Evolutionary conservation across 192 early-diverging fungal genomes (phyloP), one percentile per base, ranked within the genome.

Genomic region (Physocladia obscura): DNA sequence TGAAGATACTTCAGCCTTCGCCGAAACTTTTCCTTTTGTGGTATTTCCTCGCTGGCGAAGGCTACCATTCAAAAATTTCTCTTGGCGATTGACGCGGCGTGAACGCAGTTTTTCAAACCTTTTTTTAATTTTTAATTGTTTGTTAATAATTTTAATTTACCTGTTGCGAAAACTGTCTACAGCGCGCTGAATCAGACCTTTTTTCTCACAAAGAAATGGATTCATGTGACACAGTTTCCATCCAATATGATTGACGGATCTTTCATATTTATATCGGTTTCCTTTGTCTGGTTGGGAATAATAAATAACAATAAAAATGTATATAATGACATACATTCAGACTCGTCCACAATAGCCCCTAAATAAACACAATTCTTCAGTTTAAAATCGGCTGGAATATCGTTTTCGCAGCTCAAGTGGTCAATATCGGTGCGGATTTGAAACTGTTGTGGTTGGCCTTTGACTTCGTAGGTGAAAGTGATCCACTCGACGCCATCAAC

Each of bases 211-310:
- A 44, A 93, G 79, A 49, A 84, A 69, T 37, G 79, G 75, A 64
- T 96, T 96, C 24, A 94, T 76, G 72, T 85, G 89, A 1, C 89
- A 87, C 55, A 96, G 81, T 57, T 88, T 86, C 94, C 94, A 94
- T 2, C 92, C 93, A 15, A 94, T 78, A n/a, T 63, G 71, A 50
- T 96, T 96, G 69, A 92, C 94, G 50, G 90, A 88, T 1, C 84
- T 91, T 71, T 96, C 94, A 72, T 93, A 96, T 11, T 75, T 74
- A 84, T 91, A 93, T 19, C 94, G 85, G 69, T 92, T 89, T 17
- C 94, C 94, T n/a, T 84, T 77, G 69, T 96, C 47, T 50, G 30
- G 1, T 30, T 1, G 22, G 22, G 92, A 8, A 76, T 52, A 34
- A 31, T 29, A 30, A 29, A 68, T 34, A 48, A 29, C 1, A 17